Evolutionary conservation across 129 eudicot genomes (phyloP).

Genomic region (Sambucus nigra): DNA sequence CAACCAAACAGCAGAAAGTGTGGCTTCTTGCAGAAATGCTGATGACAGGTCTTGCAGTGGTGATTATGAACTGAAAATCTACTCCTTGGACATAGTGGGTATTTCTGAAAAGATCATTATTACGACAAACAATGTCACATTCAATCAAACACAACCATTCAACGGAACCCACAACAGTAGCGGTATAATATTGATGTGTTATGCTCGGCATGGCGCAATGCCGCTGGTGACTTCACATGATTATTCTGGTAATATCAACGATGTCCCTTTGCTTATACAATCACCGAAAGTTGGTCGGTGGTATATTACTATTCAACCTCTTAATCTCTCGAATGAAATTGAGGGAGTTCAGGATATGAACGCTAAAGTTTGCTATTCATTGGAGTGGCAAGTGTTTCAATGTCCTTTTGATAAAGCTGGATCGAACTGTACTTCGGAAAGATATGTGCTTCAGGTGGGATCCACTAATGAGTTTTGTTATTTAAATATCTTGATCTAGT

Average conservation of each 20-base stretch:
- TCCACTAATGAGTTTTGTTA: neutral
- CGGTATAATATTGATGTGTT: constrained; percentile 44
- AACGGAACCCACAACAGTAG: constrained; percentile 24
- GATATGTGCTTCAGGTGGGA: constrained; percentile 76
- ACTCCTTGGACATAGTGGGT: constrained; percentile 55
- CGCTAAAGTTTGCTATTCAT: constrained; percentile 51
- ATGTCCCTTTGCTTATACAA: constrained; percentile 47
- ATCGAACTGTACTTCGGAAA: constrained; percentile 59
- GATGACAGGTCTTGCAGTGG: constrained; percentile 41
- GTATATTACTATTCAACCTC: constrained; percentile 54
- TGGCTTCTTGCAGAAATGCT: constrained; percentile 46
- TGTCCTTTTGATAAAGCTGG: constrained; percentile 83
- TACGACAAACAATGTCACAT: constrained; percentile 30
- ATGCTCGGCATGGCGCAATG: constrained; percentile 78
- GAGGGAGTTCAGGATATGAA: constrained; percentile 12
- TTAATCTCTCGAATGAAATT: constrained; percentile 29
- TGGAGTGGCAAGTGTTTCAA: constrained; percentile 64
- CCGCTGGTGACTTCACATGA: constrained; percentile 47
- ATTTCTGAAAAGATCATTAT: constrained; percentile 47
- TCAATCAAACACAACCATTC: constrained; percentile 30
- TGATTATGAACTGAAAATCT: constrained; percentile 37
- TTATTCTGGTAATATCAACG: constrained; percentile 49
- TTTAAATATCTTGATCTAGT: neutral
- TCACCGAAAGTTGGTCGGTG: constrained; percentile 83
- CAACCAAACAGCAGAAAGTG: constrained; percentile 34